A percentile compares a stretch with the other conserved stretches of the same genome.
These are phyloP conservation scores for Suillus variegatus DNA, from an alignment of 768 basidiomycete genomes.

Conservation along the genomic window DNA sequence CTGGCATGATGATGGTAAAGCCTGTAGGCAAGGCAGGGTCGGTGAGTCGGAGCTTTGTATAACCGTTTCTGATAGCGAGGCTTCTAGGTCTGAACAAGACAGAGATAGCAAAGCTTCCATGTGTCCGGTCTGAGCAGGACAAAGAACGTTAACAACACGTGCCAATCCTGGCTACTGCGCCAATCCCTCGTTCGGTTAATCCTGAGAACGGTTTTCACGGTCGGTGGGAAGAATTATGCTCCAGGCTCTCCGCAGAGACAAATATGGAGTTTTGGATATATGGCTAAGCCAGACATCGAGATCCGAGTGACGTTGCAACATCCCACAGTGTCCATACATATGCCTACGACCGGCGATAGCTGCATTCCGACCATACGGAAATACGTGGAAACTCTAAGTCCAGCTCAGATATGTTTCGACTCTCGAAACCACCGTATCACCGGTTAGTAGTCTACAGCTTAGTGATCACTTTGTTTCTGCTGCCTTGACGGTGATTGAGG, in stretches of 20 bases:
- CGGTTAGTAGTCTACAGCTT: slow-evolving; percentile 20
- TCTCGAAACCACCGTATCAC: neutral
- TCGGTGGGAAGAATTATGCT: neutral
- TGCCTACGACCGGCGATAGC: neutral
- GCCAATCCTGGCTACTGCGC: neutral
- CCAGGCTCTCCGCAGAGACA: neutral
- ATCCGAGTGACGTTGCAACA: neutral
- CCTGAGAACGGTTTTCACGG: neutral
- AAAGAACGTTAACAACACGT: neutral
- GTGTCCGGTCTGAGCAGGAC: neutral
- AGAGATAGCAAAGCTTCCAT: neutral
- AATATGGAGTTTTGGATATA: neutral
- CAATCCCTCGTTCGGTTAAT: neutral
- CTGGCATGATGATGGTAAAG: neutral
- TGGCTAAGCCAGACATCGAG: neutral
- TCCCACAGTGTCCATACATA: neutral
- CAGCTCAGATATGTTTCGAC: neutral
- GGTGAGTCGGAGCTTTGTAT: neutral
- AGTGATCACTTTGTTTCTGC: slow-evolving; percentile 7
- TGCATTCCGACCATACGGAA: neutral
- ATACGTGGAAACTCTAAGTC: neutral
- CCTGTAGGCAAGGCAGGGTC: neutral
- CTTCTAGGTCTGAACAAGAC: neutral
- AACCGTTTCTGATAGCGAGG: neutral
- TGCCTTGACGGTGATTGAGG: slow-evolving; percentile 27